Percentiles rank a stretch among this genome's conserved stretches.
These are phyloP conservation scores for Rhizopus arrhizus DNA, from an alignment of 371 early-diverging fungal species.

Conservation along the genomic window DNA sequence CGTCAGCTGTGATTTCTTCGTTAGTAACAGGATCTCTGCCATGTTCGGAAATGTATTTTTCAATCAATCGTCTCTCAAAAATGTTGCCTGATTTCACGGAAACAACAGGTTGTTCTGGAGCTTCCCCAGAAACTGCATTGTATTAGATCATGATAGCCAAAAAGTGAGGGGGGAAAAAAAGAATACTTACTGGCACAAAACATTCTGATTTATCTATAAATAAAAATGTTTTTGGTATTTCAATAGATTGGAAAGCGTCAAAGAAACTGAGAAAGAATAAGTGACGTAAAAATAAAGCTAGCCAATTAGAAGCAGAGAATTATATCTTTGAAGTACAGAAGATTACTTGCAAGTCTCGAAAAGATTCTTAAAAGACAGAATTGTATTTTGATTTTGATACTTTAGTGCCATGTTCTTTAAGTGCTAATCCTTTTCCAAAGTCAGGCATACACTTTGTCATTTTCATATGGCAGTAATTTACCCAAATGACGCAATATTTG, in stretches of 20 bases:
- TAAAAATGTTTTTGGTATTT: neutral
- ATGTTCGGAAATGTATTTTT: conserved; percentile 84
- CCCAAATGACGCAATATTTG: too few relatives aligned
- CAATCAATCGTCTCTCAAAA: conserved; percentile 85
- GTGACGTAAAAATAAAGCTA: too few relatives aligned
- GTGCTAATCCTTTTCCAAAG: too few relatives aligned
- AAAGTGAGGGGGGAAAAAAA: neutral
- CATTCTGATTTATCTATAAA: conserved; percentile 1
- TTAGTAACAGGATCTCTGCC: conserved; percentile 85
- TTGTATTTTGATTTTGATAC: too few relatives aligned
- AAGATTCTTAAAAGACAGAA: too few relatives aligned
- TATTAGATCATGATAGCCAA: neutral
- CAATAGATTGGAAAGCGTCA: neutral
- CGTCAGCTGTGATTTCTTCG: conserved; percentile 74
- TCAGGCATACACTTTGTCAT: too few relatives aligned
- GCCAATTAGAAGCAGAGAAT: too few relatives aligned
- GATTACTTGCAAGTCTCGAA: too few relatives aligned
- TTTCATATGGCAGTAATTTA: too few relatives aligned
- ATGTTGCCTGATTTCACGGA: conserved; percentile 82
- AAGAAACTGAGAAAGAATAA: too few relatives aligned
- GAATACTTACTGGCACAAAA: conserved; percentile 9
- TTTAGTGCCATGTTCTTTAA: too few relatives aligned
- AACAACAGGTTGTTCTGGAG: conserved; percentile 85
- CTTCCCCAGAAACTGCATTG: conserved; percentile 86
- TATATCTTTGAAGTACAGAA: too few relatives aligned